Percentiles rank a stretch among this genome's conserved stretches.
Evolutionary conservation across 1,284 basidiomycete genomes (phyloP).

Genomic region (Sporisorium exsertum): DNA sequence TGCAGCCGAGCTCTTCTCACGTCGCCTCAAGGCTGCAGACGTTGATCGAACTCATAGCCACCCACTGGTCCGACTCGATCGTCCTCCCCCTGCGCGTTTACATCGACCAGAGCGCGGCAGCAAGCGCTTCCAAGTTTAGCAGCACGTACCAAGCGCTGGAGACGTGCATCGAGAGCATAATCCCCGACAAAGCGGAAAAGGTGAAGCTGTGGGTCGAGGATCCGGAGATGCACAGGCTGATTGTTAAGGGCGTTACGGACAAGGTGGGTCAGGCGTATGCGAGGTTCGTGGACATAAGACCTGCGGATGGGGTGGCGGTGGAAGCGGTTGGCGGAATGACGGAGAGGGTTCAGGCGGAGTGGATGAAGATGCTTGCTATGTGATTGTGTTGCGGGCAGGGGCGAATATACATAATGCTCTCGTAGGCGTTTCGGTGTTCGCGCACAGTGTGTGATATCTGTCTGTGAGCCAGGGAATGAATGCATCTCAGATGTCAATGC

Average conservation of each 20-base stretch:
- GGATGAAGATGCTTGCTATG: conserved; percentile 10
- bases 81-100: conserved; percentile 38
- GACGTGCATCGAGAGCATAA: conserved; percentile 41
- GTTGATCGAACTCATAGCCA: conserved; percentile 12
- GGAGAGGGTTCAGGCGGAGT: conserved; percentile 18
- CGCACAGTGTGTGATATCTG: too few species aligned
- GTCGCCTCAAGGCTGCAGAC: conserved; percentile 10
- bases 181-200: conserved; percentile 26
- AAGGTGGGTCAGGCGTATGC: conserved; percentile 10
- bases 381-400: background rate
- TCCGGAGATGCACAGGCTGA: conserved; percentile 25
- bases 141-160: conserved; percentile 36
- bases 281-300: conserved; percentile 12
- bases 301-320: background rate
- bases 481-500: too few species aligned
- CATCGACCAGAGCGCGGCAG: conserved; percentile 20
- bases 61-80: conserved; percentile 28
- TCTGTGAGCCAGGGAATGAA: too few species aligned
- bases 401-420: background rate
- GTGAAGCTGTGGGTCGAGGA: conserved; percentile 39
- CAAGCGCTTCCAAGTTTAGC: conserved; percentile 9
- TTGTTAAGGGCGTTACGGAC: conserved; percentile 7
- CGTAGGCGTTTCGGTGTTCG: too few species aligned
- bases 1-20: conserved; percentile 21
- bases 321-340: conserved; percentile 2